Evolutionary conservation across 2,329 filamentous ascomycete species (phyloP).

Genomic region (Neonectria punicea): DNA sequence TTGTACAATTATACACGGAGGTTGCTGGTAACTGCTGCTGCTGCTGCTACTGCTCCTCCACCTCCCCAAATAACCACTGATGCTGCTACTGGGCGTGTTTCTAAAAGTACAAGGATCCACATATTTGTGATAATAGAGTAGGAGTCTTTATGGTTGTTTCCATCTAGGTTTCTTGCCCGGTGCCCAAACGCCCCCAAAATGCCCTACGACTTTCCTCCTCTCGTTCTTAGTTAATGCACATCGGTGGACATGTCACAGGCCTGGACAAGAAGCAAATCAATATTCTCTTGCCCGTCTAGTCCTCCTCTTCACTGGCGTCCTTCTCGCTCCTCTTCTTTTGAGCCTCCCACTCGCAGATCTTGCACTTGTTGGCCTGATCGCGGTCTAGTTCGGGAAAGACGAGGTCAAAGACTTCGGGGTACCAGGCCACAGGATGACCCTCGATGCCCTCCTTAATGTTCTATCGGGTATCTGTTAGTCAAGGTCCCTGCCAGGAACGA

Average conservation of each 20-base stretch:
- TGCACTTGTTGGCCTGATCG: slow-evolving; percentile 79
- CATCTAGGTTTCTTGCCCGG: slow-evolving; percentile 43
- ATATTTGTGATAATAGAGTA: slow-evolving; percentile 43
- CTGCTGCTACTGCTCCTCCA: slow-evolving; percentile 20
- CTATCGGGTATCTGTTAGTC: slow-evolving; percentile 58
- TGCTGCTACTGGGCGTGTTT: slow-evolving; percentile 37
- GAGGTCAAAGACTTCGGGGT: slow-evolving; percentile 90
- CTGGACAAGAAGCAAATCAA: not conserved
- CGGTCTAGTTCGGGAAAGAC: slow-evolving; percentile 86
- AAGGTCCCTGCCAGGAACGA: not conserved
- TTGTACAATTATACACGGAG: slow-evolving; percentile 43
- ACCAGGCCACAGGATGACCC: slow-evolving; percentile 92
- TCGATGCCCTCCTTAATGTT: slow-evolving; percentile 98
- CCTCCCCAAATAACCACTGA: slow-evolving; percentile 31
- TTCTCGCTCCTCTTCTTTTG: slow-evolving; percentile 52
- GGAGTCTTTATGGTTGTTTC: slow-evolving; percentile 45
- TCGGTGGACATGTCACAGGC: not conserved
- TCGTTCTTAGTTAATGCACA: slow-evolving; percentile 10
- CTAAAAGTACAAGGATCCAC: slow-evolving; percentile 43
- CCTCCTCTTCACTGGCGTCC: slow-evolving; percentile 50
- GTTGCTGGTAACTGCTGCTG: slow-evolving; percentile 28
- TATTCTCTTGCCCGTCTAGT: slow-evolving; percentile 38
- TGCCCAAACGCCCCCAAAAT: slow-evolving; percentile 44
- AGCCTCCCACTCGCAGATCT: slow-evolving; percentile 66
- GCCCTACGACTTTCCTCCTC: slow-evolving; percentile 24